Base-by-base conservation (phyloP, 441 rosid species). In the Viola pubescens region DNA sequence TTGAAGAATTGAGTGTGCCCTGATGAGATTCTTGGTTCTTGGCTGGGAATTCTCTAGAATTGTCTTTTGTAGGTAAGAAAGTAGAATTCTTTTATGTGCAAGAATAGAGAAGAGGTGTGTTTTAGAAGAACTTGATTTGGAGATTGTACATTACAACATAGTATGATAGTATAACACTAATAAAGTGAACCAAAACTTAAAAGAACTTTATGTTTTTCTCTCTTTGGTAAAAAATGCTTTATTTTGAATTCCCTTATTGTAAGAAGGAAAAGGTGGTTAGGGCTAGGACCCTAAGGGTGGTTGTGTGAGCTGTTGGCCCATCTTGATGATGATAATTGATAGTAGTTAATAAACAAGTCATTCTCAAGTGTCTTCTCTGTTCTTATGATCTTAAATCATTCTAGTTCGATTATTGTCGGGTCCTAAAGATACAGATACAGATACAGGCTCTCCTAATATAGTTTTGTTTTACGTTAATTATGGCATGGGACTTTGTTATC, bases 1-100 rank as follows among this genome's bases (percentile, higher is more conserved):
- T 38, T 8, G 60, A 44, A 69, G 67, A 68, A 65, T 56, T 44
- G 67, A 72, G 70, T 48, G 50, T 60, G 68, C 53, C 50, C 45
- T n/a, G 62, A 61, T 70, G 52, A 66, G 51, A 54, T 60, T 54
- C 8, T 60, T 40, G 37, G 59, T 10, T 44, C 60, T 13, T n/a
- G 58, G 54, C 54, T 59, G 39, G 19, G 42, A 16, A 10, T 14
- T 48, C 9, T 45, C 52, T 42, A 53, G 13, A 65, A 38, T 9
- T 43, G 26, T 4, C 59, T 43, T 43, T 51, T 14, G 4, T 34
- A 6, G 37, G 39, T 19, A 7, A 7, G n/a, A 70, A 41, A 58
- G 54, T 43, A 37, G 48, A 37, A 43, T 2, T 26, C 40, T 60
- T 60, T 60, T 48, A 7, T 3, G 37, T 11, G 42, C 34, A 41